Conservation (phyloP, 2,329 filamentous ascomycete species). For the Aspergillus piperis region DNA sequence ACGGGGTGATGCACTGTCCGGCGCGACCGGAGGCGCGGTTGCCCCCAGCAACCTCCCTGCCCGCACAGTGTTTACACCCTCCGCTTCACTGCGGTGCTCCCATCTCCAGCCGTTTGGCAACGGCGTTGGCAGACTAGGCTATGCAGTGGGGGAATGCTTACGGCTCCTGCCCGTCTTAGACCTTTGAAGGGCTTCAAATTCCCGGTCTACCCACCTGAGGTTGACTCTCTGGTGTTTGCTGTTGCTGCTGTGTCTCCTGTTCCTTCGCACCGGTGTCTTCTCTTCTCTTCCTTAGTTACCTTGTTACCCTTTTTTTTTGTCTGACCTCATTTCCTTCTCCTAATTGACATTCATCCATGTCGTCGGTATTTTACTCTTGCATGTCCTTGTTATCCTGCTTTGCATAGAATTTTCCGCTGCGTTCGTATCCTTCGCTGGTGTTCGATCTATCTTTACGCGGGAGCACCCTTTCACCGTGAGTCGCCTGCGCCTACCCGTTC, state of each 20-base stretch:
- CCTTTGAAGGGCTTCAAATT: conserved; percentile 31
- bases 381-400: conserved; percentile 6
- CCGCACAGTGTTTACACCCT: conserved; percentile 37
- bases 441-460: conserved; percentile 12
- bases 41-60: conserved; percentile 35
- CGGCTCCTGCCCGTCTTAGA: conserved; percentile 28
- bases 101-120: conserved; percentile 28
- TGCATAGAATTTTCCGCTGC: conserved; percentile 4
- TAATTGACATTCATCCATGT: conserved; percentile 16
- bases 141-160: conserved; percentile 23
- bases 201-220: conserved; percentile 24
- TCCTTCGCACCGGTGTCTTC: conserved; percentile 6
- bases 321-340: conserved; percentile 10
- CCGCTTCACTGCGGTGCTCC: conserved; percentile 21
- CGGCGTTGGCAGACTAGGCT: conserved; percentile 22
- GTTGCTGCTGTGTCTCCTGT: conserved; percentile 12
- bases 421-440: conserved; percentile 5
- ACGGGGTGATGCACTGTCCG: conserved; percentile 8
- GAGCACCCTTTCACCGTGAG: conserved; percentile 19
- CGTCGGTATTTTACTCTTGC: conserved; percentile 13
- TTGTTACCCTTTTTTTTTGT: too few species aligned
- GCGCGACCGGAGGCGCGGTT: conserved; percentile 31
- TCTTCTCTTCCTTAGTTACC: conserved; percentile 10
- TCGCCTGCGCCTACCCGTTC: conserved; percentile 15
- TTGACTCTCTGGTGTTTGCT: conserved; percentile 13